phyloP scores from a whole-genome alignment of 345 rosid genomes.

The Rhizophora mangle region DNA sequence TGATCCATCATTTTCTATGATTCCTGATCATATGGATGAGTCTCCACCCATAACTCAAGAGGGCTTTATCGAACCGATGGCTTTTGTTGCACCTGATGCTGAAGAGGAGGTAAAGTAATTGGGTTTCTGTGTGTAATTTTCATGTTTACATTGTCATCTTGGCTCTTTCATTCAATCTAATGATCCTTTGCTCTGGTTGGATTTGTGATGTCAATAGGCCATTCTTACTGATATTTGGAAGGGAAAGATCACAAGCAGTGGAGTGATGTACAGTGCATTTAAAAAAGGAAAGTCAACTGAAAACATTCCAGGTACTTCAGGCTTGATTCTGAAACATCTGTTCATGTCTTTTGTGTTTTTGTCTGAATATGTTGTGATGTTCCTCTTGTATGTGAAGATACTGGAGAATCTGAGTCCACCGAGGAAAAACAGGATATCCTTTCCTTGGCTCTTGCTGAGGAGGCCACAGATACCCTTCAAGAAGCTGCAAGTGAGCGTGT shows the following conservation, averaged over 20 bases:
- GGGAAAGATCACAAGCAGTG: constrained; percentile 22
- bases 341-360: not conserved
- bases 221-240: constrained; percentile 21
- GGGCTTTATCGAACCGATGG: constrained; percentile 19
- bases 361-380: constrained; percentile 4
- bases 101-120: constrained; percentile 22
- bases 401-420: constrained; percentile 30
- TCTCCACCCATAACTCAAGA: constrained; percentile 11
- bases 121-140: no score
- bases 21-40: constrained; percentile 17
- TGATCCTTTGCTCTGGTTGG: not conserved
- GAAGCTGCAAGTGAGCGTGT: constrained; percentile 24
- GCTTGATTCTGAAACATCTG: not conserved
- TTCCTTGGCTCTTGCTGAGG: constrained; percentile 24
- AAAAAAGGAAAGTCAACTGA: constrained; percentile 11
- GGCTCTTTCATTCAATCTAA: not conserved
- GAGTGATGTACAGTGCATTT: not conserved
- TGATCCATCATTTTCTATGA: constrained; percentile 2
- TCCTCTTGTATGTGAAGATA: constrained; percentile 25
- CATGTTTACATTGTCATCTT: not conserved
- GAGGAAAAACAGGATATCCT: constrained; percentile 41
- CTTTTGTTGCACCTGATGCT: constrained; percentile 21
- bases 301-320: constrained; percentile 9
- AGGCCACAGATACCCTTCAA: constrained; percentile 22
- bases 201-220: constrained; percentile 6